Base-by-base conservation (phyloP, 805 yeast species). In the Myxozyma mucilagina region DNA sequence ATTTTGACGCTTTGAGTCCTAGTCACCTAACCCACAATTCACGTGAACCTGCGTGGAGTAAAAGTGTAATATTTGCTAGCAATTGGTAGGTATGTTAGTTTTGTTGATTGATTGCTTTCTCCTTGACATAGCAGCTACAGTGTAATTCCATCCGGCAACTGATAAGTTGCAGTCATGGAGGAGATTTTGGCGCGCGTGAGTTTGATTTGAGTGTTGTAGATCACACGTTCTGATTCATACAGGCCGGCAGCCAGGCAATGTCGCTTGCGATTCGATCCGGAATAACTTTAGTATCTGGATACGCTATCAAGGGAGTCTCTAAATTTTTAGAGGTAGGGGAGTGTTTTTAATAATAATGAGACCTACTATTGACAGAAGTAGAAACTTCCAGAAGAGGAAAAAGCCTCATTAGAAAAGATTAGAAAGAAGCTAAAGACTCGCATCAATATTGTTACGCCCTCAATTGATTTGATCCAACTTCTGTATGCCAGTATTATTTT, bases 251-350 rank as follows among this genome's bases (percentile, higher is more conserved):
- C 53, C 91, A 87, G 66, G 89, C 89, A 1, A 88, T 88, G n/a
- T 81, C 90, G 1, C 86, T 88, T 74, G 96, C 92, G 9, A 83
- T 88, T 32, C 78, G 87, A 59, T 87, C 92, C 0, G 90, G 94
- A 0, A 82, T 88, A 36, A 84, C 90, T 1, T 67, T 88, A 20
- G 94, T 92, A 0, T 84, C 91, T 0, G 83, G 87, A 0, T 88
- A 83, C 73, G 91, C 92, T 24, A 78, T 87, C 45, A 84, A 82
- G 60, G 83, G 87, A 0, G 82, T 87, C n/a, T 72, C 83, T 9
- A 79, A 72, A 53, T 79, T 86, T 60, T 74, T 87, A 47, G 85
- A 80, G 38, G 69, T 67, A 32, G 8, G 31, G n/a, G 8, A 18
- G 24, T 11, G 20, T 18, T 16, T 39, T 24, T 11, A 10, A 18